These are phyloP conservation scores for Talaromyces islandicus DNA, from an alignment of 2,329 filamentous ascomycete species.

Conservation along the genomic window DNA sequence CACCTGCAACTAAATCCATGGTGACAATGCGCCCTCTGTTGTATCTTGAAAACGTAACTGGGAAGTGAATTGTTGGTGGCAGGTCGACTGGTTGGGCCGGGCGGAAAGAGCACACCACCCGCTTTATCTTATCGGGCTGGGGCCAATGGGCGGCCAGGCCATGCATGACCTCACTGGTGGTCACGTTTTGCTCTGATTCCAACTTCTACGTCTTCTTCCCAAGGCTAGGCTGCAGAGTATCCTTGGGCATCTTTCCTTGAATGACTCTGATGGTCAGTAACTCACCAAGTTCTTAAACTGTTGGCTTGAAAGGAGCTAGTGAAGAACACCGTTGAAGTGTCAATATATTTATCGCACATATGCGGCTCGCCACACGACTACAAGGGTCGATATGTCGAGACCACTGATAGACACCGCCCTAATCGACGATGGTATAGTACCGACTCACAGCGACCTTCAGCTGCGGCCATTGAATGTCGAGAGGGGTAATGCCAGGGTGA, in stretches of 20 bases:
- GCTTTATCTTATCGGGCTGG: conserved; percentile 8
- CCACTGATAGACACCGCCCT: not conserved
- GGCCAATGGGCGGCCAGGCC: not conserved
- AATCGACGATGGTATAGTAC: conserved; percentile 4
- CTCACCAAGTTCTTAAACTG: not conserved
- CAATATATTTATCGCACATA: not conserved
- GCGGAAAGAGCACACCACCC: not conserved
- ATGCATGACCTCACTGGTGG: not conserved
- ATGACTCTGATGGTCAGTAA: not conserved
- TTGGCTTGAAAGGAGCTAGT: not conserved
- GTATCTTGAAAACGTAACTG: conserved; percentile 3
- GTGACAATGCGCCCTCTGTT: conserved; percentile 12
- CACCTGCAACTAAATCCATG: conserved; percentile 91
- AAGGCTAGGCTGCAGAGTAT: not conserved
- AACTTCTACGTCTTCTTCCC: not conserved
- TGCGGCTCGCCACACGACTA: not conserved
- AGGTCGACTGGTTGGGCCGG: not conserved
- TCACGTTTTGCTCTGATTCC: not conserved
- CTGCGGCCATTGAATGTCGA: conserved; percentile 27
- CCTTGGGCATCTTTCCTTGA: not conserved
- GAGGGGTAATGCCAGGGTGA: conserved; percentile 26
- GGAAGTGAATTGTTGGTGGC: not conserved
- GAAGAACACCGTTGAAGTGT: not conserved
- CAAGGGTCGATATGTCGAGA: not conserved
- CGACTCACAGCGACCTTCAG: conserved; percentile 16